Base-by-base conservation (phyloP, 2,329 filamentous ascomycete genomes). In the Monosporascus sp. region DNA sequence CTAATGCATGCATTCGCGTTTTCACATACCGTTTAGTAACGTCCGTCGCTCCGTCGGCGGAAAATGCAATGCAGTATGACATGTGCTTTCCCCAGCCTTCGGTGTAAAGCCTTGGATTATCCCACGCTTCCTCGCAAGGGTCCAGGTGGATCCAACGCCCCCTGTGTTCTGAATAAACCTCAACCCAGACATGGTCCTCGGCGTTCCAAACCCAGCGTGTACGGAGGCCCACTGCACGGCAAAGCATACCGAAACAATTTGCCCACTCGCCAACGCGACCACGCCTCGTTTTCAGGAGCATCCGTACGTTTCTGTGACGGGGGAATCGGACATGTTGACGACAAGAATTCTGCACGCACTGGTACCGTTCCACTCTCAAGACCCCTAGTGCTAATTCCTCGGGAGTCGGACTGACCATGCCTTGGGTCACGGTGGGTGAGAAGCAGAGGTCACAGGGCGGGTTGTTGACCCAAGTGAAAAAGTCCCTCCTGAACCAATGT, bases 201-300 rank as follows among this genome's bases (percentile, higher is more conserved):
- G 88, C 87, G 63, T 97, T 97, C 94, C 94, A 99, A 11, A 99
- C 88, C 94, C 94, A 99, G 65, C 94, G 85, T 24, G 97, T 91
- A 56, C 93, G 84, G 55, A 88, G 89, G 49, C 93, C 93, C 16
- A 97, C 85, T 5, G 94, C 94, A 55, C 93, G 85, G 77, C 93
- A 97, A 50, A 99, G 81, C 94, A 97, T 97, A 74, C 88, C 93
- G 75, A 99, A 99, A 78, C 92, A 97, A 74, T 97, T 97, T 60
- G 91, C 91, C 91, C 94, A 97, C 75, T 99, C 94, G 57, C 94
- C 94, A 56, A 88, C 88, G 61, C 94, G 86, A 38, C 94, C 94
- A 61, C 89, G 82, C 61, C 89, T 80, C 27, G 91, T 95, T 70
- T 97, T 88, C 44, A 99, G 76, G 56, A 97, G 74, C 49, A 91